Conservation (phyloP, 2,329 filamentous ascomycete species). For the Alternaria angustiovoidea region DNA sequence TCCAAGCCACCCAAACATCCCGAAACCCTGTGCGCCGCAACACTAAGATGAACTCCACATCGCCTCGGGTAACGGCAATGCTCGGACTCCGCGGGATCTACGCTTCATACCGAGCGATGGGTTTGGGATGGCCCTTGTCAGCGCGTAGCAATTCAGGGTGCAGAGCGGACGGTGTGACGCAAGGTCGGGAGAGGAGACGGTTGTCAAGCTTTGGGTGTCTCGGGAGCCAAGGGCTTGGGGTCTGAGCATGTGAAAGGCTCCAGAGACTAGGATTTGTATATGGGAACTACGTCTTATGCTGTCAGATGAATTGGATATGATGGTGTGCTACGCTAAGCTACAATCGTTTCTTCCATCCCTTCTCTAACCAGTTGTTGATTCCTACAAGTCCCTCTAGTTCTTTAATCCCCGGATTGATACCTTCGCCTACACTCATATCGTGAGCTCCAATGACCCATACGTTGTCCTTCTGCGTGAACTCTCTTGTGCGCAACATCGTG, state of each 20-base stretch:
- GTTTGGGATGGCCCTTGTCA: background rate
- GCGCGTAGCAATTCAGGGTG: background rate
- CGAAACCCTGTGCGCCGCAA: conserved; percentile 14
- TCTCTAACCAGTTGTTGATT: conserved; percentile 36
- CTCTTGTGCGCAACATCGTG: conserved; percentile 35
- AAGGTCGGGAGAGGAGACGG: background rate
- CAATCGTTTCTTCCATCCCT: conserved; percentile 36
- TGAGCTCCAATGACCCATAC: conserved; percentile 46
- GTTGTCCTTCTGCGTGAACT: conserved; percentile 31
- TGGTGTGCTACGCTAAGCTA: background rate
- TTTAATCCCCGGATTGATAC: conserved; percentile 28
- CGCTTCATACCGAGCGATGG: background rate
- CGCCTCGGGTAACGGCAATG: conserved; percentile 1
- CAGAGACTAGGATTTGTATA: background rate
- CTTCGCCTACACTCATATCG: conserved; percentile 39
- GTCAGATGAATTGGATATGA: background rate
- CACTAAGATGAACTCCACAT: background rate
- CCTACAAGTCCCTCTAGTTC: conserved; percentile 35
- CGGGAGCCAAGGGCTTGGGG: conserved; percentile 27
- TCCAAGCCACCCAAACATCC: conserved; percentile 17
- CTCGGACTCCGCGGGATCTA: background rate
- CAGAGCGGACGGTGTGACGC: conserved; percentile 3
- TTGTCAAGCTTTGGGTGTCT: conserved; percentile 34
- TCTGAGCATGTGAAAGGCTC: background rate
- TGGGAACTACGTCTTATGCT: background rate